Base-by-base conservation (phyloP, 2,329 filamentous ascomycete genomes). In the Fusarium avenaceum region DNA sequence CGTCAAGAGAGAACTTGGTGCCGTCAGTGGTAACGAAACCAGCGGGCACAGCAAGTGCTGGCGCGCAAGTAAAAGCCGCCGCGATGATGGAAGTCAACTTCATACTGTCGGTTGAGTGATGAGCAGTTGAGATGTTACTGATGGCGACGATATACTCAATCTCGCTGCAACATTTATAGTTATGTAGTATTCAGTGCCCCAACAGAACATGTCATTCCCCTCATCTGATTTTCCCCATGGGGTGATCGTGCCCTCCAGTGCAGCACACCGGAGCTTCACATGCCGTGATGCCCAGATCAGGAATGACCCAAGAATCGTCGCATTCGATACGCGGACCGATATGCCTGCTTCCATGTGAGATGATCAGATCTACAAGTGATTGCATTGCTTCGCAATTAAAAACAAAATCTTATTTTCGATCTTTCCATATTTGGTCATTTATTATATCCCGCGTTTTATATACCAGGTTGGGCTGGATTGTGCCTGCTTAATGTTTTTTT, bases 11-110 rank as follows among this genome's bases (percentile, higher is more conserved):
- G 75, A 88, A 87, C 58, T 83, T 82, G 3, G 76, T 79, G 7
- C 83, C 85, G 4, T 84, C 77, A 0, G 82, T 80, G 4, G 82
- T 84, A 19, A 87, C 83, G 53, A 86, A 86, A 0, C 83, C 82
- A 42, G 70, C 70, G 14, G 72, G 71, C 4, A 62, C 72, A 15
- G 67, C 67, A 11, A 58, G 7, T 6, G 19, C 63, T 2, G 51
- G 51, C 5, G 20, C 42, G 33, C 53, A 14, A 20, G 44, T 44
- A 19, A 69, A 53, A 17, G 66, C 52, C 2, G 39, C 50, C 2
- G 57, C 67, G 20, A 54, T 15, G 17, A 69, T 48, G 6, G 53
- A 54, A 43, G 49, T 20, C 28, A 47, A 52, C 57, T 64, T 69
- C 67, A 69, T 69, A 19, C 4, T 51, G 46, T 51, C 35, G 38